Evolutionary conservation across 1,284 basidiomycete species (phyloP).

Genomic region (Leccinum griseonigrum): DNA sequence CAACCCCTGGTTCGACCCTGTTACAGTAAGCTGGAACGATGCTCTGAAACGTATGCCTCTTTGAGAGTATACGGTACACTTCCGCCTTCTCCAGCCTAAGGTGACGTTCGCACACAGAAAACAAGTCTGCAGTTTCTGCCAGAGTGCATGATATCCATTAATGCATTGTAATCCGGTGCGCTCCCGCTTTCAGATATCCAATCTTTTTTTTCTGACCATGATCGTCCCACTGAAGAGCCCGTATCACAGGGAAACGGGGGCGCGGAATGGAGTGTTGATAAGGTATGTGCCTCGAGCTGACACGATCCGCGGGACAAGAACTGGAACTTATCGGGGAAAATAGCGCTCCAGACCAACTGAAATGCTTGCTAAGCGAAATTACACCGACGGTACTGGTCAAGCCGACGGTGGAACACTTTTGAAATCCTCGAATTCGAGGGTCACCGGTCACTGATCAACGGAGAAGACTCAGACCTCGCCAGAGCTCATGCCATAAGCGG

Average conservation of each 20-base stretch:
- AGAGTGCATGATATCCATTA: conserved; percentile 61
- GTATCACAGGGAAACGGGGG: no score
- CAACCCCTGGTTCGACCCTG: conserved; percentile 59
- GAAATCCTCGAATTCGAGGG: no score
- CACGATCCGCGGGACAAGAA: not conserved
- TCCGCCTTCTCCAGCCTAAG: conserved; percentile 10
- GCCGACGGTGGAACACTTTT: no score
- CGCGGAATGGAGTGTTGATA: no score
- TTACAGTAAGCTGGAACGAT: conserved; percentile 52
- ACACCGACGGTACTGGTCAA: no score
- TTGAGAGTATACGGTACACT: not conserved
- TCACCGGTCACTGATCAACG: no score
- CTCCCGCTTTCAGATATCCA: conserved; percentile 9
- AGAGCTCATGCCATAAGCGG: not conserved
- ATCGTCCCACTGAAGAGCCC: conserved; percentile 21
- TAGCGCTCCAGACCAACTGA: no score
- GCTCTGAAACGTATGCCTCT: conserved; percentile 56
- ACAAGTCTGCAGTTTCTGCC: conserved; percentile 81
- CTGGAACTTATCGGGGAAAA: no score
- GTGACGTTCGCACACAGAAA: conserved; percentile 41
- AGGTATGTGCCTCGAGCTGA: no score
- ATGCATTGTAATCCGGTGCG: conserved; percentile 77
- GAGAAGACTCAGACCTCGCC: no score
- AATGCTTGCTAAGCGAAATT: no score
- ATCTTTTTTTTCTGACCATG: conserved; percentile 3